Conservation (phyloP, 306 rosid species). For the Mucuna pruriens region DNA sequence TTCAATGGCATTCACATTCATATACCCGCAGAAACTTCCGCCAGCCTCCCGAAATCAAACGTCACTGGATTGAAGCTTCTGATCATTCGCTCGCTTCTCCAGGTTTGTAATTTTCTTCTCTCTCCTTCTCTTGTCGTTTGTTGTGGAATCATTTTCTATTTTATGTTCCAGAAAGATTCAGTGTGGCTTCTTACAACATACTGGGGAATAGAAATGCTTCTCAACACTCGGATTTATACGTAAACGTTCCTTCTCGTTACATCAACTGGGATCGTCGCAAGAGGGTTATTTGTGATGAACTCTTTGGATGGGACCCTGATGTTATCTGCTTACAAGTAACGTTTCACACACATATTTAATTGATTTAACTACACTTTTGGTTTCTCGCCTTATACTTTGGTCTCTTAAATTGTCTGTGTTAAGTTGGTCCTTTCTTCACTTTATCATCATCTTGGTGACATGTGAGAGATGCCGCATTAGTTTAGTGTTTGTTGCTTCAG, state of each 20-base stretch:
- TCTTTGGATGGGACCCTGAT: constrained; percentile 68
- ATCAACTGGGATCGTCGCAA: constrained; percentile 69
- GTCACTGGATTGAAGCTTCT: constrained; percentile 69
- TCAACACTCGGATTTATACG: constrained; percentile 65
- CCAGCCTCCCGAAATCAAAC: constrained; percentile 47
- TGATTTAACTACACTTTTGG: not conserved
- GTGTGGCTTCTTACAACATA: constrained; percentile 79
- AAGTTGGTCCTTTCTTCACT: no score
- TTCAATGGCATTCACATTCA: constrained; percentile 7
- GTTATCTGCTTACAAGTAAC: constrained; percentile 80
- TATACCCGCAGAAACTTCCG: constrained; percentile 11
- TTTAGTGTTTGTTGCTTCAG: no score
- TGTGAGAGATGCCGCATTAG: not conserved
- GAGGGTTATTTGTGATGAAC: constrained; percentile 67
- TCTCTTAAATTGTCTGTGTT: not conserved
- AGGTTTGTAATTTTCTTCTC: constrained; percentile 34
- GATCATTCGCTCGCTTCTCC: constrained; percentile 55
- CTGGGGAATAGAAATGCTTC: constrained; percentile 73
- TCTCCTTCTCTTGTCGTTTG: not conserved
- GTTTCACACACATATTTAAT: no score
- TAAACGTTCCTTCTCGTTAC: constrained; percentile 67
- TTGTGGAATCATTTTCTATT: not conserved
- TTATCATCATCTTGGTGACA: not conserved
- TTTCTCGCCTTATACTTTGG: not conserved
- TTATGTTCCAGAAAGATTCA: constrained; percentile 64